A percentile compares a stretch with the other conserved stretches of the same genome.
These are phyloP conservation scores for Echinochloa phyllopogon DNA, from an alignment of 176 grass and related monocot genomes.

Conservation along the genomic window DNA sequence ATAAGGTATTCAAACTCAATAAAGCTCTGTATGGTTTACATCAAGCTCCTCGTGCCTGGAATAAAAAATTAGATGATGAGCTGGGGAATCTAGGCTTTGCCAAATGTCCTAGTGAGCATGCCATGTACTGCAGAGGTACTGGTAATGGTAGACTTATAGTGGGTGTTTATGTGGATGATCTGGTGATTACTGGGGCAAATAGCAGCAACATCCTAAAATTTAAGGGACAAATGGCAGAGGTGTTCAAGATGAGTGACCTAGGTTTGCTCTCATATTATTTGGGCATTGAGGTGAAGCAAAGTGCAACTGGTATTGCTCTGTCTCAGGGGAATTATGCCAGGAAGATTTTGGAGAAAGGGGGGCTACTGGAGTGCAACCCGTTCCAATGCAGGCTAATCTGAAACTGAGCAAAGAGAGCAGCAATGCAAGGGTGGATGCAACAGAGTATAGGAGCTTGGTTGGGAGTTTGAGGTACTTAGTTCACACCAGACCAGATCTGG, in stretches of 20 bases:
- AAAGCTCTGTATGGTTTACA: not conserved
- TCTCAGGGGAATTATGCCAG: not conserved
- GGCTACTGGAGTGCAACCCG: too few relatives aligned
- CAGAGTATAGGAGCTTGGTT: too few relatives aligned
- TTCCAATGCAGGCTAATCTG: too few relatives aligned
- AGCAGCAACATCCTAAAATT: not conserved
- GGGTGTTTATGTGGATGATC: not conserved
- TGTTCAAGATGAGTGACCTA: not conserved
- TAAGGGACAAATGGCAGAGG: not conserved
- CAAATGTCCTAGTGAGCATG: not conserved
- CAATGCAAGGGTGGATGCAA: too few relatives aligned
- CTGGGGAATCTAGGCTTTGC: fast-evolving
- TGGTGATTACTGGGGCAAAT: not conserved
- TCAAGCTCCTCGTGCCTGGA: not conserved
- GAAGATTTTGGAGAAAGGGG: not conserved
- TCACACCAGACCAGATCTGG: not conserved
- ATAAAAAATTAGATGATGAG: not conserved
- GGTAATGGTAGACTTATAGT: too few relatives aligned
- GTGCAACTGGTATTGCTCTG: not conserved
- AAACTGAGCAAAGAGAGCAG: too few relatives aligned
- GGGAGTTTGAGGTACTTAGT: too few relatives aligned
- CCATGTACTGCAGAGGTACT: not conserved
- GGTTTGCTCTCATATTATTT: not conserved
- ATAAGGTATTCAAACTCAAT: too few relatives aligned
- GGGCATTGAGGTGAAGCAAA: not conserved